Evolutionary conservation across 345 rosid species (phyloP).

Genomic region (Excoecaria agallocha): DNA sequence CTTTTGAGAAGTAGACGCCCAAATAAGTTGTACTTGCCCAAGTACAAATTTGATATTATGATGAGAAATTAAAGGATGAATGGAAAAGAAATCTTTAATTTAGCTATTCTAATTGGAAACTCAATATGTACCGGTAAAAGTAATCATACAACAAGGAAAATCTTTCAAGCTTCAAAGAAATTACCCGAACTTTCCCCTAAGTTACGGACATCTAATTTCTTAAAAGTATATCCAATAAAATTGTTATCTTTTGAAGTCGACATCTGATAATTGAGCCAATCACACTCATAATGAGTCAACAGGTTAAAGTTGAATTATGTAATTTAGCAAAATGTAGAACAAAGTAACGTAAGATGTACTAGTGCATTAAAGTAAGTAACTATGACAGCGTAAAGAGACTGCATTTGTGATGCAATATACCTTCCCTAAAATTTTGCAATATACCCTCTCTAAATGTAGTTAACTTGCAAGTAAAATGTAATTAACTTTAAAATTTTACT

Average conservation of each 20-base stretch:
- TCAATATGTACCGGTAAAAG: neutral
- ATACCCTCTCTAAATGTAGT: too few relatives aligned
- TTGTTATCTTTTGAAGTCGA: conserved; percentile 85
- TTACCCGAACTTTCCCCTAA: conserved; percentile 78
- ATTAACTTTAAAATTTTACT: too few relatives aligned
- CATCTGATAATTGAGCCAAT: conserved; percentile 59
- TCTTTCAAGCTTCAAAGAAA: conserved; percentile 8
- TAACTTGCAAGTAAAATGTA: too few relatives aligned
- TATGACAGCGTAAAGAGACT: too few relatives aligned
- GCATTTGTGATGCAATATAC: too few relatives aligned
- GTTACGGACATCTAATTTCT: conserved; percentile 75
- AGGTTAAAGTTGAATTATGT: neutral
- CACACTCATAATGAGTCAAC: neutral
- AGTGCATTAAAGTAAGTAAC: too few relatives aligned
- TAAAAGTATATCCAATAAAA: conserved; percentile 92
- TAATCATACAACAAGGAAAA: neutral
- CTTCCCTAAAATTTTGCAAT: too few relatives aligned
- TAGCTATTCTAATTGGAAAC: neutral
- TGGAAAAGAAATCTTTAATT: neutral
- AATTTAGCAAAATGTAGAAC: neutral
- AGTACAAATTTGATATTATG: neutral
- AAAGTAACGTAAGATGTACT: neutral
- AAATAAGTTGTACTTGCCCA: neutral
- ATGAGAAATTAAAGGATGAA: neutral
- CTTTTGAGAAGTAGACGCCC: neutral